Percentiles rank a stretch among this genome's conserved stretches.
Conservation (phyloP, 1,139 yeast species). For the Debaryomyces nepalensis region DNA sequence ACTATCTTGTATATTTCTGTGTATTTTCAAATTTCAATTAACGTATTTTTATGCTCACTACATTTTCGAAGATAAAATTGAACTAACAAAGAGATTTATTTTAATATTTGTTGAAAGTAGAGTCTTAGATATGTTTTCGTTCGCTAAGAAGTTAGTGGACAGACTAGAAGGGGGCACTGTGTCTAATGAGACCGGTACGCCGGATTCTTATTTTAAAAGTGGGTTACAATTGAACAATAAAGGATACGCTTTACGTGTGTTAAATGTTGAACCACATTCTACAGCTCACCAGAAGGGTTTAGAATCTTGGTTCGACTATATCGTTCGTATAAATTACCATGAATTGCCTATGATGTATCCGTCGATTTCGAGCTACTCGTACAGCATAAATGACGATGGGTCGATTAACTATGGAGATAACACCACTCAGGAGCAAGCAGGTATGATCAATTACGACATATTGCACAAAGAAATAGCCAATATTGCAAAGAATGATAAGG, state of each 20-base stretch:
- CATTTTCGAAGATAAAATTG: conserved; percentile 1
- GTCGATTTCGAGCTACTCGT: conserved; percentile 34
- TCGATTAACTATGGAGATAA: conserved; percentile 44
- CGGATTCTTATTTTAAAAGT: conserved; percentile 58
- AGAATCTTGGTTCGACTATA: conserved; percentile 86
- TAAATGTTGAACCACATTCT: conserved; percentile 47
- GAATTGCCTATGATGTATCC: conserved; percentile 61
- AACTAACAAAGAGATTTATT: background rate
- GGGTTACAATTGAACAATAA: conserved; percentile 45
- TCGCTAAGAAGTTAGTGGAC: conserved; percentile 83
- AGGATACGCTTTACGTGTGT: conserved; percentile 49
- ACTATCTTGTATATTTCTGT: conserved; percentile 8
- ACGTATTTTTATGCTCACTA: conserved; percentile 7
- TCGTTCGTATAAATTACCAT: conserved; percentile 76
- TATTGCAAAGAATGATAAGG: conserved; percentile 34
- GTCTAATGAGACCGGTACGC: conserved; percentile 27
- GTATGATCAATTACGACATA: conserved; percentile 39
- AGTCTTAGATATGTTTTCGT: conserved; percentile 68
- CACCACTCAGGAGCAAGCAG: conserved; percentile 43
- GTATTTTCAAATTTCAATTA: background rate
- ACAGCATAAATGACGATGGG: conserved; percentile 49
- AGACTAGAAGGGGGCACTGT: conserved; percentile 61
- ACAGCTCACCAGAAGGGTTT: conserved; percentile 47
- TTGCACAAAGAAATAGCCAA: conserved; percentile 40
- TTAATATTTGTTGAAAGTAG: background rate